Percentiles rank a stretch among this genome's conserved stretches.
Conservation (phyloP, 1,284 basidiomycete genomes). For the Trichosporon asahii region DNA sequence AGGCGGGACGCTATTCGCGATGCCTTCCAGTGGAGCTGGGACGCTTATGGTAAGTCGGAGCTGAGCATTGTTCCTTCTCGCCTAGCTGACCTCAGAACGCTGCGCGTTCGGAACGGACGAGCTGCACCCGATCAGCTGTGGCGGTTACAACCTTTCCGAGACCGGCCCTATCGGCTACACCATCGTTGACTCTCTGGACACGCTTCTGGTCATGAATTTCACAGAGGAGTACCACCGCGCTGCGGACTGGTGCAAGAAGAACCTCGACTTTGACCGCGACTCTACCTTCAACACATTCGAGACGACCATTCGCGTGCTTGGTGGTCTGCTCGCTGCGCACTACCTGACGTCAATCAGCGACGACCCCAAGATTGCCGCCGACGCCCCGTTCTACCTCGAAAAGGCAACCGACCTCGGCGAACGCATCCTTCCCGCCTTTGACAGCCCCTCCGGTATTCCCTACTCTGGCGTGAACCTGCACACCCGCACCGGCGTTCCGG, state of each 20-base stretch:
- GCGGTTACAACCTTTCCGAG: slow-evolving; percentile 69
- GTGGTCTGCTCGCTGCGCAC: slow-evolving; percentile 78
- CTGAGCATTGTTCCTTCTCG: not conserved
- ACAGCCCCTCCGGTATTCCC: slow-evolving; percentile 77
- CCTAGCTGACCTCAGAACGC: slow-evolving; percentile 55
- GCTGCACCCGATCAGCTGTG: slow-evolving; percentile 72
- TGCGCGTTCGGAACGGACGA: slow-evolving; percentile 84
- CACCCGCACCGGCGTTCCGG: slow-evolving; percentile 62
- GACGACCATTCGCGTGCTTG: slow-evolving; percentile 77
- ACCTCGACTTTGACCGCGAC: slow-evolving; percentile 73
- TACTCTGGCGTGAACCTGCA: slow-evolving; percentile 73
- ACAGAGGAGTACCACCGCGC: slow-evolving; percentile 74
- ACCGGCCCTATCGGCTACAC: slow-evolving; percentile 81
- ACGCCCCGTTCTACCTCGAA: slow-evolving; percentile 67
- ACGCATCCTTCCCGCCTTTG: slow-evolving; percentile 78
- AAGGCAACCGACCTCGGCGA: slow-evolving; percentile 77
- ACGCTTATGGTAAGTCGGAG: slow-evolving; percentile 62
- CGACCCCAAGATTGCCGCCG: slow-evolving; percentile 52
- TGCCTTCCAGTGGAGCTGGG: slow-evolving; percentile 82
- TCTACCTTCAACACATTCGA: slow-evolving; percentile 88
- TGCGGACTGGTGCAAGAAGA: slow-evolving; percentile 68
- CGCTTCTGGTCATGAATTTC: slow-evolving; percentile 80
- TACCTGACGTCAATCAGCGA: slow-evolving; percentile 57
- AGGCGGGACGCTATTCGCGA: slow-evolving; percentile 67
- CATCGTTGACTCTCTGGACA: slow-evolving; percentile 77